Conservation (phyloP, 495 filamentous ascomycete genomes). For the Annulohypoxylon bovei region DNA sequence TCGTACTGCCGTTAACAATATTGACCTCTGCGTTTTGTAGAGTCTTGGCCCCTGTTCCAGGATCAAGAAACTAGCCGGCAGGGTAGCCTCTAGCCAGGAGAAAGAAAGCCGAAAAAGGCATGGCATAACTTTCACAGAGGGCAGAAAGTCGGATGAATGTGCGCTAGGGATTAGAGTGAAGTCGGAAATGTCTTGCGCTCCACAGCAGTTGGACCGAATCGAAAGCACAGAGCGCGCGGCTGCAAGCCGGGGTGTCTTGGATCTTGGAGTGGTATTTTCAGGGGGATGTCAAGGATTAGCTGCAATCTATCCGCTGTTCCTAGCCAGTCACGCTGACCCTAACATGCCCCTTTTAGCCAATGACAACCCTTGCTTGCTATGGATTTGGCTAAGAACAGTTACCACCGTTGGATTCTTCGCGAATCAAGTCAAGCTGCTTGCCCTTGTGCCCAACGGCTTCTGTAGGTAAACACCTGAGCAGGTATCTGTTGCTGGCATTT, state of each 20-base stretch:
- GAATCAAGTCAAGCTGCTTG: slow-evolving; percentile 16
- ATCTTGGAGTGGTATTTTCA: slow-evolving; percentile 41
- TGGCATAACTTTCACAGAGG: slow-evolving; percentile 19
- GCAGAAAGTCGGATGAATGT: slow-evolving; percentile 13
- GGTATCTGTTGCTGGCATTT: background rate
- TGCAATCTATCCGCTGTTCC: slow-evolving; percentile 35
- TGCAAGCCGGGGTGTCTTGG: slow-evolving; percentile 38
- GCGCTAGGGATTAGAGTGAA: slow-evolving; percentile 26
- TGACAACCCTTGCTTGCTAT: slow-evolving; percentile 20
- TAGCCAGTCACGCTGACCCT: slow-evolving; percentile 30
- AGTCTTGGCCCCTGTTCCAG: slow-evolving; percentile 41
- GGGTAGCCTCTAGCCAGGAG: slow-evolving; percentile 32
- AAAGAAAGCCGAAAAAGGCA: slow-evolving; percentile 31
- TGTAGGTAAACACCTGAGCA: slow-evolving; percentile 16
- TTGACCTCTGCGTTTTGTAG: background rate
- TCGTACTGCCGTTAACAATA: slow-evolving; percentile 13
- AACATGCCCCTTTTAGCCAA: slow-evolving; percentile 21
- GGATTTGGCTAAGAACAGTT: slow-evolving; percentile 19
- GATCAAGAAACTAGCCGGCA: slow-evolving; percentile 23
- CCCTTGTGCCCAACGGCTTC: background rate
- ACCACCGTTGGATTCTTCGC: slow-evolving; percentile 9
- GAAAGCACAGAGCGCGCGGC: slow-evolving; percentile 43
- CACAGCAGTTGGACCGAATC: slow-evolving; percentile 33
- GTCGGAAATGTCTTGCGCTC: slow-evolving; percentile 32
- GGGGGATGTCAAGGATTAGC: slow-evolving; percentile 35